phyloP scores from a whole-genome alignment of 257 asterid species.

The Phtheirospermum japonicum region DNA sequence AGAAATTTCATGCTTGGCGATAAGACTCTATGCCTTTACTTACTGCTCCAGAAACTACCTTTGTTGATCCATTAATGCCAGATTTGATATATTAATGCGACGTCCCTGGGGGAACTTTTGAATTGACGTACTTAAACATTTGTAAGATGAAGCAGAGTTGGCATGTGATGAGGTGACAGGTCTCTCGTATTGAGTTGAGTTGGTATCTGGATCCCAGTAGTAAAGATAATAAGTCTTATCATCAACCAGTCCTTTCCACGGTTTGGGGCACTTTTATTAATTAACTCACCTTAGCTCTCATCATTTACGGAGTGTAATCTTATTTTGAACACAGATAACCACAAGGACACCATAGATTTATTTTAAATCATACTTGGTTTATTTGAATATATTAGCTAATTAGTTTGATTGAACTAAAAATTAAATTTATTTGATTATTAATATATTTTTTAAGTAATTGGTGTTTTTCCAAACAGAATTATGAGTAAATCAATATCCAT shows the following conservation, averaged over 20 bases:
- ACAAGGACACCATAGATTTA: no score
- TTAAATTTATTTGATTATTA: no score
- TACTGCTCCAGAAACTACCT: slow-evolving; percentile 40
- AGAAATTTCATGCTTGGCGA: slow-evolving; percentile 76
- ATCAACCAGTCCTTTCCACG: slow-evolving; percentile 94
- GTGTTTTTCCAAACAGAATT: no score
- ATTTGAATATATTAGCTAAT: no score
- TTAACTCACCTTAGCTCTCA: no score
- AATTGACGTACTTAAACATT: slow-evolving; percentile 58
- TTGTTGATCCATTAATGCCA: slow-evolving; percentile 44
- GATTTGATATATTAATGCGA: slow-evolving; percentile 35
- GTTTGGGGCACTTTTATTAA: no score
- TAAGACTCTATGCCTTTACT: slow-evolving; percentile 57
- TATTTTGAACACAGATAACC: no score
- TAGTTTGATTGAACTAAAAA: no score
- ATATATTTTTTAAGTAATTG: no score
- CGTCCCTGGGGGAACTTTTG: slow-evolving; percentile 54
- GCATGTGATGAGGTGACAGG: slow-evolving; percentile 47
- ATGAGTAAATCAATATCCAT: no score
- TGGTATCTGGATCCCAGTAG: slow-evolving; percentile 97
- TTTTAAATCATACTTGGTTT: no score
- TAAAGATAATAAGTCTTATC: slow-evolving; percentile 80
- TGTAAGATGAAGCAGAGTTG: slow-evolving; percentile 43
- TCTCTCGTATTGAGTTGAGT: slow-evolving; percentile 84
- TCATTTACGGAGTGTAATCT: no score